Evolutionary conservation across 2,329 filamentous ascomycete genomes (phyloP).

Genomic region (Exophiala aquamarina): DNA sequence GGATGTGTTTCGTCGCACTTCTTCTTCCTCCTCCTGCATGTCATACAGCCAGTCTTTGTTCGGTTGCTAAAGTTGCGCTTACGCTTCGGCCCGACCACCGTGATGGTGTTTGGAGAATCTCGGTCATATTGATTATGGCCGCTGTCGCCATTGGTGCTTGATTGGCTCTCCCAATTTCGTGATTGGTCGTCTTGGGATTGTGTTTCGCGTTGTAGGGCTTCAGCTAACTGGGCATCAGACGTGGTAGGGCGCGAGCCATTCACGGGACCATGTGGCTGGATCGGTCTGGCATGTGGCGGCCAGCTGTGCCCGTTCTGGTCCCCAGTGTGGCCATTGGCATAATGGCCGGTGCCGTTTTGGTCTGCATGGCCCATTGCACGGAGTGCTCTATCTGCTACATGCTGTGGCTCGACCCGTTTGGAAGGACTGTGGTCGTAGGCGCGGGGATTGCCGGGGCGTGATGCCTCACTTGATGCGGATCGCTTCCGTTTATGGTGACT

Average conservation of each 20-base stretch:
- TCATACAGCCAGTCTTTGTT: slow-evolving; percentile 94
- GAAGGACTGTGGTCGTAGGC: slow-evolving; percentile 13
- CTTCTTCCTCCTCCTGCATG: slow-evolving; percentile 89
- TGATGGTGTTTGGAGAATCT: slow-evolving; percentile 31
- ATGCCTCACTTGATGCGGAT: slow-evolving; percentile 7
- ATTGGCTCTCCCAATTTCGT: slow-evolving; percentile 36
- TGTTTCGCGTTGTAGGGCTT: slow-evolving; percentile 52
- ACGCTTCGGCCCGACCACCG: slow-evolving; percentile 41
- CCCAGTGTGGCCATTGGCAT: slow-evolving; percentile 6
- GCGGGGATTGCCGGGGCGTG: slow-evolving; percentile 7
- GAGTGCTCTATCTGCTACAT: slow-evolving; percentile 27
- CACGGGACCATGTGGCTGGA: slow-evolving; percentile 4
- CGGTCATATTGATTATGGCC: slow-evolving; percentile 32
- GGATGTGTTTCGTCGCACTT: slow-evolving; percentile 96
- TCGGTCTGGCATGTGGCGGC: slow-evolving; percentile 3
- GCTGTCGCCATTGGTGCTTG: slow-evolving; percentile 35
- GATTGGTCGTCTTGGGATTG: slow-evolving; percentile 40
- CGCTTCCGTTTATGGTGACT: slow-evolving; percentile 17
- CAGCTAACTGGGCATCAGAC: slow-evolving; percentile 53
- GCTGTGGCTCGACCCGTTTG: slow-evolving; percentile 16
- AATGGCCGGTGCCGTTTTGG: slow-evolving; percentile 14
- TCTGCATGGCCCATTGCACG: slow-evolving; percentile 20
- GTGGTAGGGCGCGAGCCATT: slow-evolving; percentile 39
- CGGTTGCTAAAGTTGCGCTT: slow-evolving; percentile 78
- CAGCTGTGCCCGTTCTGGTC: slow-evolving; percentile 19